Evolutionary conservation across 139 green algal species (phyloP).

Genomic region (Tetradesmus obliquus): DNA sequence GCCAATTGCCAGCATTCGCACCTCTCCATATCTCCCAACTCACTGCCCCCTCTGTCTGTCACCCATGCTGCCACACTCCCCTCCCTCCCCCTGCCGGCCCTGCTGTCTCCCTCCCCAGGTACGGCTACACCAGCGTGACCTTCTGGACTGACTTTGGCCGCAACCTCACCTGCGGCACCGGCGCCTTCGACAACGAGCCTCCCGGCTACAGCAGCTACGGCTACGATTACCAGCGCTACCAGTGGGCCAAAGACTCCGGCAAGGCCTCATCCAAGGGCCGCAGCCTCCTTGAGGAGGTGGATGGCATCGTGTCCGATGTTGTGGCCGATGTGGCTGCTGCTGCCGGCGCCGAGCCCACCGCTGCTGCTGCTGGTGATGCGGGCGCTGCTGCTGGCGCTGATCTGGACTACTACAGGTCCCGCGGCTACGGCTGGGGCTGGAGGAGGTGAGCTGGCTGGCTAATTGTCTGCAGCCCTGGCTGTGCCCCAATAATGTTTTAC

Average conservation of each 20-base stretch:
- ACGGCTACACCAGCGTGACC: conserved; percentile 38
- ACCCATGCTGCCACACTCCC: too few species aligned
- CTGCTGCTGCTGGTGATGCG: neutral
- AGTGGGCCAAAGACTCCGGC: neutral
- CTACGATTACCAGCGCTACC: conserved; percentile 7
- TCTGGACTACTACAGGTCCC: conserved; percentile 11
- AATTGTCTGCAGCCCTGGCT: neutral
- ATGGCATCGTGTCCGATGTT: neutral
- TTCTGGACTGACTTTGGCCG: conserved; percentile 21
- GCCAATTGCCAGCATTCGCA: too few species aligned
- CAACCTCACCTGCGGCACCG: conserved; percentile 16
- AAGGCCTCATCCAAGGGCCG: neutral
- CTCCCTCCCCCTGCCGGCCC: neutral
- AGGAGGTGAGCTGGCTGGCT: neutral
- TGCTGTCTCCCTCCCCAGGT: neutral
- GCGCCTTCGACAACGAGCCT: neutral
- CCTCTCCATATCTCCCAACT: too few species aligned
- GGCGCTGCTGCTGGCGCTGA: conserved; percentile 26
- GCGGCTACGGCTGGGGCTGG: conserved; percentile 29
- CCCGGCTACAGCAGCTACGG: neutral
- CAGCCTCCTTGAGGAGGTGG: neutral
- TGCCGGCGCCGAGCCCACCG: neutral
- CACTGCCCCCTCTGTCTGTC: neutral
- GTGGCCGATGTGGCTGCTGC: neutral
- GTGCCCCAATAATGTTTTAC: too few species aligned